These are phyloP conservation scores for Neoscytalidium dimidiatum DNA, from an alignment of 2,329 filamentous ascomycete species.

Conservation along the genomic window DNA sequence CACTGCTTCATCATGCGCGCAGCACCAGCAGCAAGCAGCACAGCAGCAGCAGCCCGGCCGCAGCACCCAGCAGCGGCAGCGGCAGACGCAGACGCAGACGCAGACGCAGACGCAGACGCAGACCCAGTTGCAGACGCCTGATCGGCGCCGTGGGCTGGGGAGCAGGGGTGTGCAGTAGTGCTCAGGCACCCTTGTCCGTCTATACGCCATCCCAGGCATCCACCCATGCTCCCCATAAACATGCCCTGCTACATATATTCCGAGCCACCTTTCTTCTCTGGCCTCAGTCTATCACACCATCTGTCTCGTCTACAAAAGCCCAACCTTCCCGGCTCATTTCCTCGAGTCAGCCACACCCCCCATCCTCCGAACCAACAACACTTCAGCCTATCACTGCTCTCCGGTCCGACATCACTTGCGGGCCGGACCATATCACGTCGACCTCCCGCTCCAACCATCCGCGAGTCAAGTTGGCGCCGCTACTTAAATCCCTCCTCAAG, in stretches of 20 bases:
- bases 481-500: constrained; percentile 9
- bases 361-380: not conserved
- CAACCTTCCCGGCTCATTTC: not conserved
- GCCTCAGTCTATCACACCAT: not conserved
- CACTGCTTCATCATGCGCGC: constrained; percentile 14
- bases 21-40: not conserved
- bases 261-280: not conserved
- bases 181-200: not conserved
- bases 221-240: constrained; percentile 5
- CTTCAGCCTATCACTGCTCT: not conserved
- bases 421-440: constrained; percentile 5
- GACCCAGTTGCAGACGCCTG: not conserved
- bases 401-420: constrained; percentile 3
- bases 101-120: too few relatives aligned
- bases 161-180: not conserved
- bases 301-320: constrained; percentile 5
- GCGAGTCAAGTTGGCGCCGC: constrained; percentile 12
- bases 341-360: not conserved
- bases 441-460: not conserved
- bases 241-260: constrained; percentile 9
- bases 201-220: constrained; percentile 13
- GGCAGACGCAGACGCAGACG: not conserved
- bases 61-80: not conserved
- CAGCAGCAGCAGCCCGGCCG: too few relatives aligned
- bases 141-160: constrained; percentile 8